Base-by-base conservation (phyloP, 2,329 filamentous ascomycete species). In the Leptographium galeiforme region DNA sequence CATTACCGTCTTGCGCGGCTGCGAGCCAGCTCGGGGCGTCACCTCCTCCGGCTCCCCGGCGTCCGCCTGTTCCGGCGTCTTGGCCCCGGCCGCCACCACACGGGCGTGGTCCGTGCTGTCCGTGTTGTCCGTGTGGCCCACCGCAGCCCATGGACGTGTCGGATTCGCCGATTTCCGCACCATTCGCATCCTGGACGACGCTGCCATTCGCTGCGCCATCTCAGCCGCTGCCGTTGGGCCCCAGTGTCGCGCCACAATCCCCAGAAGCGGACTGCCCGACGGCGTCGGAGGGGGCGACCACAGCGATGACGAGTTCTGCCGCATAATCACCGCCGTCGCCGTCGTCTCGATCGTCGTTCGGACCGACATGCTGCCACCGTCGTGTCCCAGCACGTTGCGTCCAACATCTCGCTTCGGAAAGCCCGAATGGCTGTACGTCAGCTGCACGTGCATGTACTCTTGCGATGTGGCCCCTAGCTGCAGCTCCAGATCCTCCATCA, bases 401-500 rank as follows among this genome's bases (percentile, higher is more conserved):
- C 55, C 48, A 12, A 53, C 38, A n/a, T 57, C 55, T 4, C 54
- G 51, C 36, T 54, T 55, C n/a, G 73, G 70, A 60, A 82, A 81
- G 0, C 71, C 75, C 0, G 79, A 78, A 59, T 83, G 78, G 2
- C 68, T 68, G 59, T 82, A 84, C 8, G 67, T 72, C 8, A 83
- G 58, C 19, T 68, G 67, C 16, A 82, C 67, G 4, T 70, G 70
- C 50, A 82, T 64, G 57, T 78, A 82, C 38, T 73, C 69, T 16
- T 69, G 69, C 19, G 63, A 63, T 4, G 67, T 67, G 51, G 70
- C 68, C 34, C 78, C 77, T 3, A 84, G 71, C 53, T 81, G 72
- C 34, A 68, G 66, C 60, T 83, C 77, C 12, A 84, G 67, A 54
- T 82, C 77, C 30, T 77, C 71, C 16, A 84, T 78, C 36, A 83